Conservation (phyloP, 2,329 filamentous ascomycete species). For the Botrytis fabae region DNA sequence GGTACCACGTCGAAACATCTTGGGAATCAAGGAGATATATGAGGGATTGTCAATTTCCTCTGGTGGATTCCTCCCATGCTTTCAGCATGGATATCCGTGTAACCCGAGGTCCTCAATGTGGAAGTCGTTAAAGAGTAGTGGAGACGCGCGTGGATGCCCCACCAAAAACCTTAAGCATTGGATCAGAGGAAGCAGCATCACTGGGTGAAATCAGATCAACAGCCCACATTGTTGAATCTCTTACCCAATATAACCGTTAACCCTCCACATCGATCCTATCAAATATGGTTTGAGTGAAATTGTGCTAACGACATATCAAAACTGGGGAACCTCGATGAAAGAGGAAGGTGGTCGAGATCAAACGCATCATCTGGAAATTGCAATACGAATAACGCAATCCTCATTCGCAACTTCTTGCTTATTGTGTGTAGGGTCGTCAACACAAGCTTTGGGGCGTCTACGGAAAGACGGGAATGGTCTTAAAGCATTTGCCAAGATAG, state of each 20-base stretch:
- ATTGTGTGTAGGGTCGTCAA: background rate
- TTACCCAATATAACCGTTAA: background rate
- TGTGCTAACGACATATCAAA: background rate
- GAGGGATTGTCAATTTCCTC: background rate
- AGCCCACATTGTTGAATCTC: background rate
- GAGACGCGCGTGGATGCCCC: background rate
- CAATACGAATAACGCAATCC: background rate
- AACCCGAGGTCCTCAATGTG: background rate
- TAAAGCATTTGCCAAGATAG: slow-evolving; percentile 2
- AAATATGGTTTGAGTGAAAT: background rate
- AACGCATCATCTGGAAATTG: background rate
- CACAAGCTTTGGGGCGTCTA: slow-evolving; percentile 9
- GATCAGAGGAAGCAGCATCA: background rate
- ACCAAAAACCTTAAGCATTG: background rate
- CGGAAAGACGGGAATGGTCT: background rate
- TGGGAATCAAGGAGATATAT: slow-evolving; percentile 11
- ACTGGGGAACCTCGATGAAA: slow-evolving; percentile 4
- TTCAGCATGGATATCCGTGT: background rate
- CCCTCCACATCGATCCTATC: slow-evolving; percentile 9
- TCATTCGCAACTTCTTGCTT: background rate
- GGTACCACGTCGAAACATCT: background rate
- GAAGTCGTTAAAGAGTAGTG: background rate
- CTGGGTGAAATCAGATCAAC: background rate
- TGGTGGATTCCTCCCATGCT: background rate
- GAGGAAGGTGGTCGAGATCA: slow-evolving; percentile 1